Conservation (phyloP, 2,329 filamentous ascomycete species). For the Hypoxylon sp. region DNA sequence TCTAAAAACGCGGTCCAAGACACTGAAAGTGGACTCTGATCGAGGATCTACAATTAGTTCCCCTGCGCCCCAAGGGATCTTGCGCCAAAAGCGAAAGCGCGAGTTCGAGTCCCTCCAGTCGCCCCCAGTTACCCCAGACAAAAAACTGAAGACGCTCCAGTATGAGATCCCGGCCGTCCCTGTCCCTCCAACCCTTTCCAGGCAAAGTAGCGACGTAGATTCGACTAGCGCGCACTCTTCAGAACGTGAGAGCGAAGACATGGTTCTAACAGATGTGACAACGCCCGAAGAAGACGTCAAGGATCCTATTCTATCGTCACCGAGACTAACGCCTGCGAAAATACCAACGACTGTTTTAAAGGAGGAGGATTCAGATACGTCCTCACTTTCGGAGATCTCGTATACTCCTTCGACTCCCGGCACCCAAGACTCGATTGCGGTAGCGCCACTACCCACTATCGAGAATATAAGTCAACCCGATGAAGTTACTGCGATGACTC, state of each 20-base stretch:
- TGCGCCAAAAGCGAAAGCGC: slow-evolving; percentile 60
- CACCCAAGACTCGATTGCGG: slow-evolving; percentile 40
- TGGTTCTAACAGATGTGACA: slow-evolving; percentile 62
- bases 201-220: slow-evolving; percentile 58
- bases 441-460: slow-evolving; percentile 42
- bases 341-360: slow-evolving; percentile 51
- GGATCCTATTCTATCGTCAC: slow-evolving; percentile 57
- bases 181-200: slow-evolving; percentile 54
- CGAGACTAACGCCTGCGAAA: slow-evolving; percentile 54
- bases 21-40: slow-evolving; percentile 53
- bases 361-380: slow-evolving; percentile 53
- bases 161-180: slow-evolving; percentile 53
- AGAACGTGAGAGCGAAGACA: slow-evolving; percentile 53
- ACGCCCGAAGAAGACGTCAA: slow-evolving; percentile 66
- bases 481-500: slow-evolving; percentile 4
- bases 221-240: slow-evolving; percentile 53
- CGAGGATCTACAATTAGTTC: slow-evolving; percentile 57
- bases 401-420: slow-evolving; percentile 31
- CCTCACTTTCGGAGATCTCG: slow-evolving; percentile 47
- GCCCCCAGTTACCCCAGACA: slow-evolving; percentile 69
- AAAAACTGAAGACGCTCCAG: slow-evolving; percentile 61
- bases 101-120: slow-evolving; percentile 63
- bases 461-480: slow-evolving; percentile 19
- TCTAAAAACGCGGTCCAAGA: slow-evolving; percentile 58
- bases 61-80: slow-evolving; percentile 48